Conservation (phyloP, 2,329 filamentous ascomycete species). For the Sporothrix brasiliensis region DNA sequence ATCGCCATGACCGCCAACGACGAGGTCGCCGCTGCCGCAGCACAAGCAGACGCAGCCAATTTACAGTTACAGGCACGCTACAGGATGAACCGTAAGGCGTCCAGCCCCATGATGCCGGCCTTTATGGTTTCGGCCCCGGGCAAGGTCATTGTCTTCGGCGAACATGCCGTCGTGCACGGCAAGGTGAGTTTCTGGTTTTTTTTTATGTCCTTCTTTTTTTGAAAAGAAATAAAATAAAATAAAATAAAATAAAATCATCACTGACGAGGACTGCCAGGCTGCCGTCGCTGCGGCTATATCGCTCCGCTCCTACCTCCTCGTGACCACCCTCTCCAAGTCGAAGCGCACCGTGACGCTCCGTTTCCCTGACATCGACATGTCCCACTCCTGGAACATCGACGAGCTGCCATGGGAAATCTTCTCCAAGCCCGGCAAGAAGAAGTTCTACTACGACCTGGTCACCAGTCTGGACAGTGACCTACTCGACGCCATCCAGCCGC, state of each 20-base stretch:
- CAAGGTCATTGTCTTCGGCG: slow-evolving; percentile 97
- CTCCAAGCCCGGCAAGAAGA: slow-evolving; percentile 80
- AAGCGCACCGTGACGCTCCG: slow-evolving; percentile 82
- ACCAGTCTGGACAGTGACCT: slow-evolving; percentile 83
- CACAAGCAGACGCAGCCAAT: slow-evolving; percentile 39
- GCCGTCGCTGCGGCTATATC: slow-evolving; percentile 95
- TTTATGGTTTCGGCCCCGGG: slow-evolving; percentile 99
- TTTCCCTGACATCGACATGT: slow-evolving; percentile 87
- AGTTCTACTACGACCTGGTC: slow-evolving; percentile 88
- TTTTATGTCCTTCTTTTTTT: background rate
- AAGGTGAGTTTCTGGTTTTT: slow-evolving; percentile 57
- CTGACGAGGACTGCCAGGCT: slow-evolving; percentile 54
- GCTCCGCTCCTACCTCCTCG: slow-evolving; percentile 91
- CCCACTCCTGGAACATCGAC: slow-evolving; percentile 94
- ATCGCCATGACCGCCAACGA: slow-evolving; percentile 40
- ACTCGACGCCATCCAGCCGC: slow-evolving; percentile 76
- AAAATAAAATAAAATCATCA: too few relatives aligned
- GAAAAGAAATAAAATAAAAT: too few relatives aligned
- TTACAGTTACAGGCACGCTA: slow-evolving; percentile 40
- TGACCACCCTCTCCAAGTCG: slow-evolving; percentile 91
- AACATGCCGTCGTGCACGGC: slow-evolving; percentile 96
- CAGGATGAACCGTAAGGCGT: slow-evolving; percentile 58
- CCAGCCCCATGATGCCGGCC: slow-evolving; percentile 73
- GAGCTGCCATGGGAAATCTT: slow-evolving; percentile 86
- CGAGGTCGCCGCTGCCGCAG: slow-evolving; percentile 39